These are phyloP conservation scores for Cryptococcus sp. DNA, from an alignment of 1,284 basidiomycete species.

Conservation along the genomic window DNA sequence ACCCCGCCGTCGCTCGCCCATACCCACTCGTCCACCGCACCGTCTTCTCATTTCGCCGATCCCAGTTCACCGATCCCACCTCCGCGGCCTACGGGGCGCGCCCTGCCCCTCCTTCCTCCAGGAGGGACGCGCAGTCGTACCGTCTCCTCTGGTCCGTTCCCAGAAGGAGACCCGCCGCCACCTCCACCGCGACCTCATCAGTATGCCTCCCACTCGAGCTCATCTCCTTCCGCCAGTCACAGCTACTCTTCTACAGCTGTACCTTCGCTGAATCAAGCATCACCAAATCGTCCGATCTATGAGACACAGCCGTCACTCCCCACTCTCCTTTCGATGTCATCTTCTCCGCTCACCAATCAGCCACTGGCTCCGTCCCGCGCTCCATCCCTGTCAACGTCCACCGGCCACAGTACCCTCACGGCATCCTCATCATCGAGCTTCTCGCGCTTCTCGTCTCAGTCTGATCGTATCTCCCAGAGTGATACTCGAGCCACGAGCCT, in stretches of 20 bases:
- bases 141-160: background rate
- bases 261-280: no score
- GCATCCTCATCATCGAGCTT: background rate
- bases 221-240: background rate
- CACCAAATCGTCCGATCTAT: background rate
- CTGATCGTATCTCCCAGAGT: slow-evolving; percentile 4
- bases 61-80: slow-evolving; percentile 5
- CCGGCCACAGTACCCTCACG: slow-evolving; percentile 1
- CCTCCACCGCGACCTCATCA: slow-evolving; percentile 17
- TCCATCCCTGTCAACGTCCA: slow-evolving; percentile 4
- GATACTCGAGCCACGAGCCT: slow-evolving; percentile 6
- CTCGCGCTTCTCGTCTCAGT: slow-evolving; percentile 11
- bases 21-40: background rate
- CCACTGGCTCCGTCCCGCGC: slow-evolving; percentile 5
- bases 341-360: no score
- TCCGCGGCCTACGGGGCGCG: slow-evolving; percentile 5
- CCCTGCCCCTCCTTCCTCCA: slow-evolving; percentile 12
- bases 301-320: no score
- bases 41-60: slow-evolving; percentile 1
- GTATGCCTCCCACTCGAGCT: background rate
- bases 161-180: slow-evolving; percentile 15
- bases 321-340: no score
- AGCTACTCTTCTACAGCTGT: background rate
- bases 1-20: slow-evolving; percentile 10
- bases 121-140: background rate